phyloP scores from a whole-genome alignment of 352 stramenopile species.

The Phytophthora europaea region DNA sequence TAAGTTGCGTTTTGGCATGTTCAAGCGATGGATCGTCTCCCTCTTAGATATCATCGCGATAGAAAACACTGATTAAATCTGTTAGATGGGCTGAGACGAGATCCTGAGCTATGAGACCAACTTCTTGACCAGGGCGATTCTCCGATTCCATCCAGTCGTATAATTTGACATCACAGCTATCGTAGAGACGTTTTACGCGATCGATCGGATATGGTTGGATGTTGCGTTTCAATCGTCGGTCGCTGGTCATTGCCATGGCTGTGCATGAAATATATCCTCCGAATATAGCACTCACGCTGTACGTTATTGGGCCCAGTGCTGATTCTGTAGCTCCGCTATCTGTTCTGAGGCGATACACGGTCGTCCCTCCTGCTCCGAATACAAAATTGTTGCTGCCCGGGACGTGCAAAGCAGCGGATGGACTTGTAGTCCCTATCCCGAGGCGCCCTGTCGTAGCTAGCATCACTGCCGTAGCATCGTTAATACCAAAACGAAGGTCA shows the following conservation, averaged over 20 bases:
- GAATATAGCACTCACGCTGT: background rate
- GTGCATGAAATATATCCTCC: slow-evolving; percentile 2
- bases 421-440: too few relatives aligned
- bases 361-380: background rate
- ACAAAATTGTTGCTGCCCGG: too few relatives aligned
- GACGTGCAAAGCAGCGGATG: too few relatives aligned
- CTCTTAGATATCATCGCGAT: slow-evolving; percentile 19
- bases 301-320: background rate
- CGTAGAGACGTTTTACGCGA: slow-evolving; percentile 7
- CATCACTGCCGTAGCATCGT: too few relatives aligned
- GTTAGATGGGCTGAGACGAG: slow-evolving; percentile 13
- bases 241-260: slow-evolving; percentile 9
- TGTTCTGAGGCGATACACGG: background rate
- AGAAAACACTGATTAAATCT: slow-evolving; percentile 9
- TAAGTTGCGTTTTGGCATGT: slow-evolving; percentile 10
- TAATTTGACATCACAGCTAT: background rate
- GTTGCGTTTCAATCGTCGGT: slow-evolving; percentile 16
- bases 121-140: slow-evolving; percentile 9
- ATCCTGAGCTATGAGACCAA: slow-evolving; percentile 20
- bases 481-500: too few relatives aligned
- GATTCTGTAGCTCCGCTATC: slow-evolving; percentile 1
- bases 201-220: slow-evolving; percentile 6
- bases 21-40: slow-evolving; percentile 5
- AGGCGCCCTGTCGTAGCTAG: too few relatives aligned
- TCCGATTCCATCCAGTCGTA: slow-evolving; percentile 22